Base-by-base conservation (phyloP, 2,329 filamentous ascomycete species). In the Lojkania enalia region DNA sequence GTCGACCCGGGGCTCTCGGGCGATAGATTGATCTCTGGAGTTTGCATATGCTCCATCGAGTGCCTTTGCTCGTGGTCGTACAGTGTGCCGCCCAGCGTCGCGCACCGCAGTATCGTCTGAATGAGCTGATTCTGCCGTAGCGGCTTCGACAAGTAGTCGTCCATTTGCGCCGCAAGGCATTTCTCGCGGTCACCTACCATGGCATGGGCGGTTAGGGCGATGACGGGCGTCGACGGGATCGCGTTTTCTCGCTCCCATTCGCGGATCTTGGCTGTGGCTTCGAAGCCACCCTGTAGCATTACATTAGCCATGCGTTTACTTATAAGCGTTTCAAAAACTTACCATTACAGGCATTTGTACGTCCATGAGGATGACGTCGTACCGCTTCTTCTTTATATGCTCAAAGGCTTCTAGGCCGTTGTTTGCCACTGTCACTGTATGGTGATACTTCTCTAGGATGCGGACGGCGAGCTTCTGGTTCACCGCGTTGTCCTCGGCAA, bases 341-440 rank as follows among this genome's bases (percentile, higher is more conserved):
- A 88, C 85, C 91, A 97, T 97, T 62, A 97, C 88, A n/a, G 94
- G 94, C 94, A 99, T 99, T 69, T 97, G 94, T 14, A 99, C 94
- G 66, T 99, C 94, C 94, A 99, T 99, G 37, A 99, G 80, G 54
- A 99, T 94, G 50, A 96, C 89, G 69, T 99, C 94, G 68, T 95
- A 99, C 66, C 89, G 87, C 74, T 87, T 92, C 67, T 86, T 83
- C 77, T 95, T 91, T 58, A 96, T 85, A n/a, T 88, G 85, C 64
- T 96, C 88, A 12, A 97, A 84, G 1, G 94, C 94, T 65, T 97
- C 92, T 54, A 91, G 81, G 49, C 94, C 94, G 66, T 99, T 99
- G 60, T 91, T 90, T 32, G 96, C 94, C 18, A 99, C 94, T 1
- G 88, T 92, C 18, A 95, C 89, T 19, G 86, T 85, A 65, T 95